phyloP scores from a whole-genome alignment of 2,329 filamentous ascomycete species.

The Colletotrichum sublineola region DNA sequence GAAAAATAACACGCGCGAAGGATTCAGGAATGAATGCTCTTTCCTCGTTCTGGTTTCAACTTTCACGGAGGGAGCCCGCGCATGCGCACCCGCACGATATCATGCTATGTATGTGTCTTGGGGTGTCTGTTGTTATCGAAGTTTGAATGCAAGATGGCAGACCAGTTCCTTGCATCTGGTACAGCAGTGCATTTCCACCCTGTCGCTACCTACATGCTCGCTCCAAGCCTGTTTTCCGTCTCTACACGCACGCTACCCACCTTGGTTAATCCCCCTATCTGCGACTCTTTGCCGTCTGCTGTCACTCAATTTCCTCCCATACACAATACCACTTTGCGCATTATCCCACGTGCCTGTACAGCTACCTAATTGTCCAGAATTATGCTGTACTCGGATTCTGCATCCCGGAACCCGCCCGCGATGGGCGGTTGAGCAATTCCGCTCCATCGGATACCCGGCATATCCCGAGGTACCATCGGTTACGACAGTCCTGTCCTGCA shows the following conservation, averaged over 20 bases:
- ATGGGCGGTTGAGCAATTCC: background rate
- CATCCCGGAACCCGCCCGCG: background rate
- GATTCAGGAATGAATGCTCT: background rate
- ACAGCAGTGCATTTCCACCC: constrained; percentile 2
- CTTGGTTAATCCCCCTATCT: background rate
- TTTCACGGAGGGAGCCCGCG: constrained; percentile 10
- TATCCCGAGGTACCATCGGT: background rate
- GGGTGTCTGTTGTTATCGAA: background rate
- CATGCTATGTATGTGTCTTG: background rate
- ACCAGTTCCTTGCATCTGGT: constrained; percentile 8
- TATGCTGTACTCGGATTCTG: background rate
- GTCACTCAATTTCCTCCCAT: background rate
- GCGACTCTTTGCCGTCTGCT: background rate
- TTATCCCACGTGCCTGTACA: background rate
- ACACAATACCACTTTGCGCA: background rate
- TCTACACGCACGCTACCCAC: background rate
- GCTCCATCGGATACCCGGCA: background rate
- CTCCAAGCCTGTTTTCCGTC: background rate
- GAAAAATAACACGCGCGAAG: background rate
- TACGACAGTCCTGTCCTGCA: background rate
- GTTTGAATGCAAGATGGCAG: constrained; percentile 6
- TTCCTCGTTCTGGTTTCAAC: constrained; percentile 4
- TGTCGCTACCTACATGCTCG: background rate
- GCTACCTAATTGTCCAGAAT: background rate
- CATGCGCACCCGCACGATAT: background rate